Evolutionary conservation across 2,329 filamentous ascomycete species (phyloP).

Genomic region (Beauveria sp.): DNA sequence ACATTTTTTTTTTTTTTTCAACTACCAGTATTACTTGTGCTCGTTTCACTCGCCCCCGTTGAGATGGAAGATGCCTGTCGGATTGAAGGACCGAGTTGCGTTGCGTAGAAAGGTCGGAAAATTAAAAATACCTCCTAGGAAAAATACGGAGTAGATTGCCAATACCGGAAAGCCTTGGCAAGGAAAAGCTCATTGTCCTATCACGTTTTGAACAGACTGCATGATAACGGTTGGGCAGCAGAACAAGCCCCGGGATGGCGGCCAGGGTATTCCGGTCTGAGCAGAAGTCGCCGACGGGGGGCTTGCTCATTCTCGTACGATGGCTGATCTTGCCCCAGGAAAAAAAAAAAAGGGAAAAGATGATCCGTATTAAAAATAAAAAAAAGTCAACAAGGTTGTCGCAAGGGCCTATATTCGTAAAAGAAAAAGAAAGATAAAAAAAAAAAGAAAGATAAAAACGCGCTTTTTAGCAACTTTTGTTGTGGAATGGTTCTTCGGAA

Average conservation of each 20-base stretch:
- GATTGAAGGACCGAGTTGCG: too few relatives aligned
- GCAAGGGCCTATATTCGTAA: neutral
- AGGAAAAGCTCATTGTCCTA: neutral
- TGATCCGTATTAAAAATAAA: neutral
- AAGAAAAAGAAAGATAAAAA: too few relatives aligned
- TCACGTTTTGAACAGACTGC: neutral
- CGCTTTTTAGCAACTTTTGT: neutral
- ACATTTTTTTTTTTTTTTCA: too few relatives aligned
- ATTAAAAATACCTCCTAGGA: too few relatives aligned
- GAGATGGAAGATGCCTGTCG: too few relatives aligned
- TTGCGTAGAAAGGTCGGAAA: too few relatives aligned
- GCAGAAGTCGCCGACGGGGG: neutral
- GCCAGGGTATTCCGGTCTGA: neutral
- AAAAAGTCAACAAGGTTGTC: neutral
- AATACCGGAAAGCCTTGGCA: neutral
- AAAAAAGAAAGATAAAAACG: neutral
- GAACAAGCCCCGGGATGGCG: neutral
- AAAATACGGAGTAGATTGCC: too few relatives aligned
- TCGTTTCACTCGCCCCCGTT: too few relatives aligned
- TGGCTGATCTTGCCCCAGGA: conserved; percentile 6
- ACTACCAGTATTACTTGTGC: too few relatives aligned
- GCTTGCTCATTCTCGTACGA: conserved; percentile 8
- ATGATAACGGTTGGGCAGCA: neutral
- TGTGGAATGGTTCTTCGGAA: neutral
- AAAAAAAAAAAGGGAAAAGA: neutral